A percentile compares a stretch with the other conserved stretches of the same genome.
These are phyloP conservation scores for Pseudogymnoascus pannorum DNA, from an alignment of 2,329 filamentous ascomycete genomes.

Conservation along the genomic window DNA sequence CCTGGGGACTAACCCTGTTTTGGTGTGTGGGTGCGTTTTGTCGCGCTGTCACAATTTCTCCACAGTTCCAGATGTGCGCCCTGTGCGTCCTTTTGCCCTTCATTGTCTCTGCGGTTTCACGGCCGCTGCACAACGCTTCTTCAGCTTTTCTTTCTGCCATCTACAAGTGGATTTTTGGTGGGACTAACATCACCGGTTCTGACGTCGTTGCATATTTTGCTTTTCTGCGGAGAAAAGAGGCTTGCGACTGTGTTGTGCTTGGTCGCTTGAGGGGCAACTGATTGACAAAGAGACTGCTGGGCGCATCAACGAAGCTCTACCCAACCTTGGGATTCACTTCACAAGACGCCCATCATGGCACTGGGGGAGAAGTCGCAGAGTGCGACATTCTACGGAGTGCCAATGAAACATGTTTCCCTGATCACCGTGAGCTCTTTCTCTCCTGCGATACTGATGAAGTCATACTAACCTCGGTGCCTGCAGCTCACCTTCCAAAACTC, in stretches of 20 bases:
- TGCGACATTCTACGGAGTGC: conserved; percentile 42
- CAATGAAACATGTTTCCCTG: conserved; percentile 62
- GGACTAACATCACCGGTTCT: not conserved
- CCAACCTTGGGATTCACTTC: not conserved
- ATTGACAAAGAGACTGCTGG: not conserved
- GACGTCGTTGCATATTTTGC: not conserved
- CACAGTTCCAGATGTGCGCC: not conserved
- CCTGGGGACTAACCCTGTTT: conserved; percentile 2
- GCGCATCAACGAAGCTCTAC: conserved; percentile 1
- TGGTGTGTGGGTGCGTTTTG: conserved; percentile 3
- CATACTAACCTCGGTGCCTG: conserved; percentile 19
- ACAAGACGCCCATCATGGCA: conserved; percentile 14
- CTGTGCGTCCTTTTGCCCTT: conserved; percentile 1
- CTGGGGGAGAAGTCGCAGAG: conserved; percentile 20
- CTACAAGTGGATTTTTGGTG: conserved; percentile 3
- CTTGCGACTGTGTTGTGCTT: not conserved
- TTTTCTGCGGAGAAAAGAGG: not conserved
- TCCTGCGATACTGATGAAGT: conserved; percentile 20
- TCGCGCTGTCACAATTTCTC: conserved; percentile 2
- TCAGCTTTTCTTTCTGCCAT: not conserved
- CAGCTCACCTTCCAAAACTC: conserved; percentile 78
- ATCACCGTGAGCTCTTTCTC: conserved; percentile 44
- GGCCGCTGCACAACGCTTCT: conserved; percentile 4
- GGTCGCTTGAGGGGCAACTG: not conserved
- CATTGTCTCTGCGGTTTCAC: conserved; percentile 5